phyloP scores from a whole-genome alignment of 805 yeast species.

The Suhomyces prunicola region DNA sequence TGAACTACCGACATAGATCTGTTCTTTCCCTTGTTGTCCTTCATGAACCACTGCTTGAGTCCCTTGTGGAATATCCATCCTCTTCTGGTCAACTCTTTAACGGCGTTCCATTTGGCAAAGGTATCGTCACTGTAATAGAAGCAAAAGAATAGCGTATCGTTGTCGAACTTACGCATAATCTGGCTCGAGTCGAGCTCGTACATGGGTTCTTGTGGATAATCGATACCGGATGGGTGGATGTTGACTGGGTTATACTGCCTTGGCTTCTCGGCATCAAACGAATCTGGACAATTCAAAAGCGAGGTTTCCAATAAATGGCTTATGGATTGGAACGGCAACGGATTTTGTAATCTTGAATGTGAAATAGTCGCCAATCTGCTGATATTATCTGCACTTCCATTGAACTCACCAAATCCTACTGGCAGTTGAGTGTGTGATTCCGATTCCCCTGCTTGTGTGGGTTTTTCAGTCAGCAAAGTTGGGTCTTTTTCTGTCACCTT shows the following conservation, averaged over 20 bases:
- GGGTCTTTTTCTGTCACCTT: neutral
- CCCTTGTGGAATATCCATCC: conserved; percentile 81
- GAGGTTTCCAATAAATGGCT: conserved; percentile 69
- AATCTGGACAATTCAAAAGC: conserved; percentile 86
- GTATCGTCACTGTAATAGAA: conserved; percentile 71
- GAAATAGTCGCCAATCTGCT: conserved; percentile 26
- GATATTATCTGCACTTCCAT: conserved; percentile 20
- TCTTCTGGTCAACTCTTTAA: conserved; percentile 71
- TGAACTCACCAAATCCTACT: conserved; percentile 8
- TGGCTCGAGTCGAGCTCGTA: conserved; percentile 60
- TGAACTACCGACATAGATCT: conserved; percentile 22
- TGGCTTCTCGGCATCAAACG: conserved; percentile 85
- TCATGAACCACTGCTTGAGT: conserved; percentile 77
- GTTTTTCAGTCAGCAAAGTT: neutral
- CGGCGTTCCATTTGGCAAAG: conserved; percentile 52
- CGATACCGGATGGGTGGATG: conserved; percentile 86
- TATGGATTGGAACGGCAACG: conserved; percentile 53
- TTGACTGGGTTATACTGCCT: conserved; percentile 69
- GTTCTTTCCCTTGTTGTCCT: conserved; percentile 48
- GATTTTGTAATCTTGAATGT: conserved; percentile 46
- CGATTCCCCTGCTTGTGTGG: neutral
- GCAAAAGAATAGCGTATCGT: conserved; percentile 86
- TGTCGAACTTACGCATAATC: conserved; percentile 67
- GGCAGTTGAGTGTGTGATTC: conserved; percentile 16
- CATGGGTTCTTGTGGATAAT: conserved; percentile 85